Evolutionary conservation across 345 rosid genomes (phyloP).

Genomic region (Eucalyptus sp.): DNA sequence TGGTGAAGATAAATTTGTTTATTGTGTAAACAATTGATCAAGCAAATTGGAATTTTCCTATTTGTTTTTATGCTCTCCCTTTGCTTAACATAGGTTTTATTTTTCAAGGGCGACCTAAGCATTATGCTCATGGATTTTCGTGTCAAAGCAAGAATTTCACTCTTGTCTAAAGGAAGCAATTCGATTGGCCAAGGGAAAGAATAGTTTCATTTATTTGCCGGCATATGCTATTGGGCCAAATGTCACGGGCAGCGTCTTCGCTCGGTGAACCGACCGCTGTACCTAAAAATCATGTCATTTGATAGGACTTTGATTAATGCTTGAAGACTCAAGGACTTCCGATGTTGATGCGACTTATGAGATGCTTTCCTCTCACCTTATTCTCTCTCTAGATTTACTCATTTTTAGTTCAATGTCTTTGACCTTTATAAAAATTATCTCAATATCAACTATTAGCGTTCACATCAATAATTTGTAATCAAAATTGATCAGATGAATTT

Average conservation of each 20-base stretch:
- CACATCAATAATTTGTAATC: no score
- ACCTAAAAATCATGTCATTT: background rate
- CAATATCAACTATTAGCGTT: no score
- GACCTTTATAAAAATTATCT: background rate
- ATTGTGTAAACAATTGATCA: background rate
- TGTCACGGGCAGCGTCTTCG: background rate
- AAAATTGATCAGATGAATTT: accelerated
- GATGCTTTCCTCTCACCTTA: background rate
- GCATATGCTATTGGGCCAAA: background rate
- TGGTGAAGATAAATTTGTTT: background rate
- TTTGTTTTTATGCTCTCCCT: background rate
- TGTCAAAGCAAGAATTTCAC: background rate
- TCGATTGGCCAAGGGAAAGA: background rate
- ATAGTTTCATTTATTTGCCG: background rate
- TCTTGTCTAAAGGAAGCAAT: background rate
- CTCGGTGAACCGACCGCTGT: background rate
- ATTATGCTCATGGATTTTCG: background rate
- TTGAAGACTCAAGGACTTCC: background rate
- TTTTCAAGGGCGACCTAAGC: background rate
- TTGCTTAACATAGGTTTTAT: background rate
- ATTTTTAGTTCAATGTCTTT: background rate
- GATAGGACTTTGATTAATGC: background rate
- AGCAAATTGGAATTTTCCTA: background rate
- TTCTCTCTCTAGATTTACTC: background rate
- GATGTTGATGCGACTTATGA: background rate